A percentile compares a stretch with the other conserved stretches of the same genome.
phyloP scores from a whole-genome alignment of 768 basidiomycete genomes.

The Lactarius deliciosus region DNA sequence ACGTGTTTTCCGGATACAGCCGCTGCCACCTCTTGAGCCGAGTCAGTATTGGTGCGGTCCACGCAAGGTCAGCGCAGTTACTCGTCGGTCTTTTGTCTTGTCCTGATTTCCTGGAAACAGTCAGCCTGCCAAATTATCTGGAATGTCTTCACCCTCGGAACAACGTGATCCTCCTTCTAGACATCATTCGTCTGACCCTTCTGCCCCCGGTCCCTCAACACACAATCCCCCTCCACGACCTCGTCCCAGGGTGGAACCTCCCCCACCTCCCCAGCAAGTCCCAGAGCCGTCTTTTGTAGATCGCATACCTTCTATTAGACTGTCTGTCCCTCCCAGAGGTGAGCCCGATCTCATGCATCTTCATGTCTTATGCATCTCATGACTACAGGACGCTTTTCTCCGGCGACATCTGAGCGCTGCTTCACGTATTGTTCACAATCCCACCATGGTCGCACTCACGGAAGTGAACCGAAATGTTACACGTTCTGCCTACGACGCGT shows the following conservation, averaged over 20 bases:
- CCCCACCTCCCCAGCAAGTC: constrained; percentile 21
- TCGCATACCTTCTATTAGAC: constrained; percentile 25
- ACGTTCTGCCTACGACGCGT: constrained; percentile 41
- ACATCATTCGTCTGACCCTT: constrained; percentile 7
- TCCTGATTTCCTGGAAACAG: not conserved
- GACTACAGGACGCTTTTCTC: constrained; percentile 33
- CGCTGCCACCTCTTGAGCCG: not conserved
- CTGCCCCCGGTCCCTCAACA: constrained; percentile 8
- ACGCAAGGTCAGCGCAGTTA: not conserved
- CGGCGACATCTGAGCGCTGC: constrained; percentile 39
- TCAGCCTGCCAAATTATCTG: not conserved
- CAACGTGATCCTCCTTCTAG: constrained; percentile 8
- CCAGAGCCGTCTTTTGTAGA: constrained; percentile 23
- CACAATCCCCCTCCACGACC: constrained; percentile 11
- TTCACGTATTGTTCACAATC: constrained; percentile 40
- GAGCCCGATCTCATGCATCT: not conserved
- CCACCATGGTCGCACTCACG: constrained; percentile 34
- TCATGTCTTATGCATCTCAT: constrained; percentile 2
- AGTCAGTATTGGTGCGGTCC: not conserved
- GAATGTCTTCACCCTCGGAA: constrained; percentile 19
- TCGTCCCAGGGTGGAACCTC: constrained; percentile 16
- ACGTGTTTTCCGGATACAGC: constrained; percentile 23
- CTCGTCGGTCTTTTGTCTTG: not conserved
- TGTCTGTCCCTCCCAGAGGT: constrained; percentile 24
- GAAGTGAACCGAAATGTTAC: constrained; percentile 39